Evolutionary conservation across 176 grass and related monocot genomes (phyloP), one percentile per base, ranked within the genome.

Genomic region (Oryza glumipatula): DNA sequence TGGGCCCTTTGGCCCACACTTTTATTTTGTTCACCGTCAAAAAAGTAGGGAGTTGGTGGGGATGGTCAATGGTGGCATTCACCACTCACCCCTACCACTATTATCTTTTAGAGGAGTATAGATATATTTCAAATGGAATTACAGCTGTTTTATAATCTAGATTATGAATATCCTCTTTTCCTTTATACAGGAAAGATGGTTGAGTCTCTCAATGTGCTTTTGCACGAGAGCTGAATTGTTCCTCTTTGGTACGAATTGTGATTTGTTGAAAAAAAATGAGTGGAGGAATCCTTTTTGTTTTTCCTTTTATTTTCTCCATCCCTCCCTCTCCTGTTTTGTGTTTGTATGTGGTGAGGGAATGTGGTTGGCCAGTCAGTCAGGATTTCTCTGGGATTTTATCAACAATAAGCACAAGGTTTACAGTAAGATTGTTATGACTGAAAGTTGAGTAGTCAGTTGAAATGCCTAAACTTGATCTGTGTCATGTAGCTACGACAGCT

Each of bases 181-280:
- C 41, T 23, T 66, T 19, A 19, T 86, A 22, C 49, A 88, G 68
- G 80, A 86, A 79, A 80, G 51, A 85, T 33, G 58, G 17, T 85
- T 87, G 35, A 82, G 64, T 21, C 32, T 84, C 83, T 84, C 23
- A 70, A 64, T 43, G 76, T 77, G 65, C 51, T 66, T 76, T 21
- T 21, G 14, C 63, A 68, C 22, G 67, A 66, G 43, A 86, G 3
- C 16, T 69, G 30, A 65, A 52, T 75, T 14, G 6, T 28, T 28
- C 60, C 23, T 35, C 38, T 14, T 48, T 56, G 3, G 0, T 36
- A 66, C 23, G 43, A 72, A 21, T 65, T 32, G 21, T 52, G 1
- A 24, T 81, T 12, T 11, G 43, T 26, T 67, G 43, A 77, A 56
- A 61, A 66, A 14, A 73, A 26, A 22, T 32, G 3, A 21, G 9